phyloP scores from a whole-genome alignment of 768 basidiomycete species.

The Boletus reticulatus region DNA sequence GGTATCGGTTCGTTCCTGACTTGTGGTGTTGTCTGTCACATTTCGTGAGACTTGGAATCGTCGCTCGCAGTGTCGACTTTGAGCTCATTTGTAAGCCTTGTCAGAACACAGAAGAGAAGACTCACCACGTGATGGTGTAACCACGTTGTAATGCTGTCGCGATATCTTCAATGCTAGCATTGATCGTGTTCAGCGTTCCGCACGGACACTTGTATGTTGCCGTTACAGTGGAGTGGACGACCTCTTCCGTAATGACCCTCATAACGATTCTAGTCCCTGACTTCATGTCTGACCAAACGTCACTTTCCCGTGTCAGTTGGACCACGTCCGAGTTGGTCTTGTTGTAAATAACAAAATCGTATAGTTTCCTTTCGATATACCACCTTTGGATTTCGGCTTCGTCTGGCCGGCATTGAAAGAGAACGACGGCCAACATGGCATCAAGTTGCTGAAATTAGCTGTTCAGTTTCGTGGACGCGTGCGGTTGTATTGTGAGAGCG shows the following conservation, averaged over 20 bases:
- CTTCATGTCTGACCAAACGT: background rate
- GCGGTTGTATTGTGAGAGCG: background rate
- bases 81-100: background rate
- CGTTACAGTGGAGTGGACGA: background rate
- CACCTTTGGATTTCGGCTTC: background rate
- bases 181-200: background rate
- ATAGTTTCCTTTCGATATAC: slow-evolving; percentile 1
- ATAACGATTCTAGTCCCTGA: background rate
- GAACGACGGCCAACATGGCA: background rate
- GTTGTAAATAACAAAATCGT: slow-evolving; percentile 2
- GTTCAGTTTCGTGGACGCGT: background rate
- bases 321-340: background rate
- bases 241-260: slow-evolving; percentile 1
- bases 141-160: background rate
- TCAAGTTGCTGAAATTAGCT: background rate
- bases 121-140: slow-evolving; percentile 1
- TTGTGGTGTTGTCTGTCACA: background rate
- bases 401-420: background rate
- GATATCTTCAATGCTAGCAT: background rate
- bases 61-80: slow-evolving; percentile 2
- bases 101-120: background rate
- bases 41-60: background rate
- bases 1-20: background rate
- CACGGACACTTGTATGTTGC: background rate
- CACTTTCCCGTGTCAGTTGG: background rate